Percentiles rank a stretch among this genome's conserved stretches.
These are phyloP conservation scores for Saitozyma sp. DNA, from an alignment of 768 basidiomycete genomes.

Conservation along the genomic window DNA sequence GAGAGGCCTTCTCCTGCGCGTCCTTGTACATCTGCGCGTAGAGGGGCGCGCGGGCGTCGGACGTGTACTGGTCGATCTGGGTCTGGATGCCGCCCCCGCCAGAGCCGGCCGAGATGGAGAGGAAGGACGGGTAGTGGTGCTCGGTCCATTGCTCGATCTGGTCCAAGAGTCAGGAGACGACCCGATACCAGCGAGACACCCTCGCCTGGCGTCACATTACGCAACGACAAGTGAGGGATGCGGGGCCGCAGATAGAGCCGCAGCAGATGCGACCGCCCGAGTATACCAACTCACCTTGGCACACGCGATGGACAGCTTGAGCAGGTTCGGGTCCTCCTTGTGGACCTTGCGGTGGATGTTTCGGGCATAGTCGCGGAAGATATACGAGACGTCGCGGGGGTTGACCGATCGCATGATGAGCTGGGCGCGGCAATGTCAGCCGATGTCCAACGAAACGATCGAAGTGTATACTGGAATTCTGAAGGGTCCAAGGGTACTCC, in stretches of 20 bases:
- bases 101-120: constrained; percentile 52
- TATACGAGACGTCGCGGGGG: constrained; percentile 81
- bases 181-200: background rate
- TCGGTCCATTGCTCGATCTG: constrained; percentile 93
- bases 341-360: constrained; percentile 77
- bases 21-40: constrained; percentile 41
- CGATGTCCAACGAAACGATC: background rate
- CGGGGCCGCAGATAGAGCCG: no score
- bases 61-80: constrained; percentile 38
- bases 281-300: constrained; percentile 63
- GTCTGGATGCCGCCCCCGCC: constrained; percentile 18
- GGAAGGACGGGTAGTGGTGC: constrained; percentile 89
- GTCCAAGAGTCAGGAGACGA: background rate
- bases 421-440: constrained; percentile 53
- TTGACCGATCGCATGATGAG: constrained; percentile 91
- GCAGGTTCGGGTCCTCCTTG: constrained; percentile 81
- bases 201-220: background rate
- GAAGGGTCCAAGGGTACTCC: background rate
- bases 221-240: background rate
- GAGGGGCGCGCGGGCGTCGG: constrained; percentile 52
- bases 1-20: constrained; percentile 28
- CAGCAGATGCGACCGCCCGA: background rate
- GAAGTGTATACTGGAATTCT: background rate
- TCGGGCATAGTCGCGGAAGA: constrained; percentile 79
- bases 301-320: constrained; percentile 77